Conservation (phyloP, 495 filamentous ascomycete genomes). For the Aspergillus ostianus region DNA sequence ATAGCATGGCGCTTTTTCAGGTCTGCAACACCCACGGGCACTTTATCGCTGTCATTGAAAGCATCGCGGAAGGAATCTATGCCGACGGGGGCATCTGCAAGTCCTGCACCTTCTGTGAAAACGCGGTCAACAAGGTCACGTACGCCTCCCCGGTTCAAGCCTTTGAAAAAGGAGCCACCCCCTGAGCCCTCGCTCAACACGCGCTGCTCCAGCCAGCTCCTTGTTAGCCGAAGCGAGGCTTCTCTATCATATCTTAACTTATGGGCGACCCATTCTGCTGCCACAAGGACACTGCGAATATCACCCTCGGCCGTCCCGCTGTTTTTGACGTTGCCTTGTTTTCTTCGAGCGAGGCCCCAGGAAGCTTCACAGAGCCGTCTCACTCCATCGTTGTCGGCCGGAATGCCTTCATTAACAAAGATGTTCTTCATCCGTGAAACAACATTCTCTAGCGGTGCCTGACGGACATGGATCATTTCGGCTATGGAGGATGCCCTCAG, state of each 20-base stretch:
- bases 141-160: constrained; percentile 70
- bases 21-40: constrained; percentile 62
- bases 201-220: constrained; percentile 79
- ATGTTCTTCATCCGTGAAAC: constrained; percentile 75
- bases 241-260: constrained; percentile 60
- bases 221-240: constrained; percentile 56
- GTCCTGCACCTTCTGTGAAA: constrained; percentile 84
- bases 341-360: constrained; percentile 76
- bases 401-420: constrained; percentile 81
- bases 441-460: constrained; percentile 84
- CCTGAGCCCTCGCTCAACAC: constrained; percentile 67
- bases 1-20: constrained; percentile 73
- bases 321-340: constrained; percentile 50
- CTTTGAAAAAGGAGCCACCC: constrained; percentile 73
- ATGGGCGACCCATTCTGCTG: constrained; percentile 90
- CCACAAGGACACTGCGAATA: constrained; percentile 87
- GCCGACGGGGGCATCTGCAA: constrained; percentile 56
- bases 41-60: constrained; percentile 28
- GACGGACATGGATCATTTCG: constrained; percentile 89
- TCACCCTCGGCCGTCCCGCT: constrained; percentile 77
- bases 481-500: constrained; percentile 77
- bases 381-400: constrained; percentile 81
- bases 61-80: constrained; percentile 34
- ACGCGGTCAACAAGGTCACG: constrained; percentile 83
- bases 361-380: constrained; percentile 86